Conservation (phyloP, 2,329 filamentous ascomycete species). For the Hypoxylon sp. region DNA sequence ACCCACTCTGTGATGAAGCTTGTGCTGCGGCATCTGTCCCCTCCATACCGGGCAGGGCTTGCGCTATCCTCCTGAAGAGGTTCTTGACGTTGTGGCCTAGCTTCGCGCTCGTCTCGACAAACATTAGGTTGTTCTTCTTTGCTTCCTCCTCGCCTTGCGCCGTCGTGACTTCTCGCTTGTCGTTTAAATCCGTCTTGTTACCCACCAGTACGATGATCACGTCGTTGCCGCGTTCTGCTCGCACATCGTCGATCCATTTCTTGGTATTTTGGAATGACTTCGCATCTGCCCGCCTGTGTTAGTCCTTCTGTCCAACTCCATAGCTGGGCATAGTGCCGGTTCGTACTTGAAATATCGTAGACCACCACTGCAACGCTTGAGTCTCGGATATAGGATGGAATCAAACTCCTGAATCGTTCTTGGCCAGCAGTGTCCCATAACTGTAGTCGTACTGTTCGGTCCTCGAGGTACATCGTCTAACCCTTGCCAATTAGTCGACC, state of each 20-base stretch:
- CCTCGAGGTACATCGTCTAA: slow-evolving; percentile 99
- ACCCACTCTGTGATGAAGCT: slow-evolving; percentile 82
- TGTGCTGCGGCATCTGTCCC: slow-evolving; percentile 84
- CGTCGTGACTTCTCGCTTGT: slow-evolving; percentile 97
- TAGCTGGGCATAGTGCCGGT: slow-evolving; percentile 3
- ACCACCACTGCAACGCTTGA: slow-evolving; percentile 98
- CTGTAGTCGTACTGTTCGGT: slow-evolving; percentile 96
- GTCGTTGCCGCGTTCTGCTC: slow-evolving; percentile 96
- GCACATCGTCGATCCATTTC: slow-evolving; percentile 99
- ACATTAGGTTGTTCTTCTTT: slow-evolving; percentile 98
- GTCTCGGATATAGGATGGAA: slow-evolving; percentile 98
- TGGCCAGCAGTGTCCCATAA: slow-evolving; percentile 99
- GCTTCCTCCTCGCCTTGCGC: slow-evolving; percentile 98
- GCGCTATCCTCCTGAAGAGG: slow-evolving; percentile 97
- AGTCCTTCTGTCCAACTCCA: slow-evolving; percentile 30
- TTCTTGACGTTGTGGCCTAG: slow-evolving; percentile 98
- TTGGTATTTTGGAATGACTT: slow-evolving; percentile 99
- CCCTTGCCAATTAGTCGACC: slow-evolving; percentile 26
- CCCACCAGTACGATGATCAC: slow-evolving; percentile 99
- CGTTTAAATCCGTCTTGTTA: slow-evolving; percentile 99
- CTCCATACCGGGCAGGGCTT: slow-evolving; percentile 98
- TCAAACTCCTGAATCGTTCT: slow-evolving; percentile 95
- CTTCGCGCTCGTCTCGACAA: slow-evolving; percentile 99
- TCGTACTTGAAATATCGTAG: slow-evolving; percentile 92
- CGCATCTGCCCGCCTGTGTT: slow-evolving; percentile 69